Evolutionary conservation across 495 filamentous ascomycete genomes (phyloP).

Genomic region (Staphylotrichum tortipilum): DNA sequence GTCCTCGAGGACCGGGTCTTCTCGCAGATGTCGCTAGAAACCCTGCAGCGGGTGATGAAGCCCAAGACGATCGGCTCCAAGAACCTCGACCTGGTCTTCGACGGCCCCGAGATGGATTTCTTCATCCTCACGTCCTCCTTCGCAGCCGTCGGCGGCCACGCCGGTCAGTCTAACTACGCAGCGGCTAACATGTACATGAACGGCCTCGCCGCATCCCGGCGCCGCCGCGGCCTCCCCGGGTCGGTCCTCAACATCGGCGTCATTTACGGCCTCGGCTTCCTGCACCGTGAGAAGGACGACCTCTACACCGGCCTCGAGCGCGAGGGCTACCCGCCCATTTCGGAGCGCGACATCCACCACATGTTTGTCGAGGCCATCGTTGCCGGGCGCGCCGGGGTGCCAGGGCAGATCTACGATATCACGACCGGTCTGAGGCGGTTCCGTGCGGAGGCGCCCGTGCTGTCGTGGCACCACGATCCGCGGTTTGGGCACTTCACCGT

Average conservation of each 20-base stretch:
- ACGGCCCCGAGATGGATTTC: constrained; percentile 30
- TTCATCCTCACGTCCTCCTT: constrained; percentile 45
- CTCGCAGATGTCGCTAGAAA: constrained; percentile 35
- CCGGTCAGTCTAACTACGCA: constrained; percentile 47
- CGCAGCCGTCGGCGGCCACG: constrained; percentile 38
- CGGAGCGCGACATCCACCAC: constrained; percentile 52
- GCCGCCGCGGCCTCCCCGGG: constrained; percentile 23
- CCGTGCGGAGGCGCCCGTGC: constrained; percentile 13
- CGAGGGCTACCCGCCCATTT: constrained; percentile 44
- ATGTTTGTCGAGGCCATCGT: constrained; percentile 51
- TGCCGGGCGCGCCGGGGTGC: constrained; percentile 23
- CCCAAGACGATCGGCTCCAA: constrained; percentile 39
- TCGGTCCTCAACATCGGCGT: constrained; percentile 50
- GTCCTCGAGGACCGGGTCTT: constrained; percentile 44
- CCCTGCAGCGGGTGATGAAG: constrained; percentile 30
- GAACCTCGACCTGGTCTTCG: constrained; percentile 33
- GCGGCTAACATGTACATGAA: constrained; percentile 51
- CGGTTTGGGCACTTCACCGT: constrained; percentile 30
- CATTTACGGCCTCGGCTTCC: constrained; percentile 49
- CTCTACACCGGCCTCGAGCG: constrained; percentile 35
- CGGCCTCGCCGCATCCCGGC: constrained; percentile 32
- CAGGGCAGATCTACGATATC: constrained; percentile 20
- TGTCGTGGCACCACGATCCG: constrained; percentile 34
- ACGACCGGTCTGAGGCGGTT: constrained; percentile 35
- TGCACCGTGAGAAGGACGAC: constrained; percentile 38